Evolutionary conservation across 495 filamentous ascomycete genomes (phyloP), one percentile per base, ranked within the genome.

Genomic region (Penicillium canariense): DNA sequence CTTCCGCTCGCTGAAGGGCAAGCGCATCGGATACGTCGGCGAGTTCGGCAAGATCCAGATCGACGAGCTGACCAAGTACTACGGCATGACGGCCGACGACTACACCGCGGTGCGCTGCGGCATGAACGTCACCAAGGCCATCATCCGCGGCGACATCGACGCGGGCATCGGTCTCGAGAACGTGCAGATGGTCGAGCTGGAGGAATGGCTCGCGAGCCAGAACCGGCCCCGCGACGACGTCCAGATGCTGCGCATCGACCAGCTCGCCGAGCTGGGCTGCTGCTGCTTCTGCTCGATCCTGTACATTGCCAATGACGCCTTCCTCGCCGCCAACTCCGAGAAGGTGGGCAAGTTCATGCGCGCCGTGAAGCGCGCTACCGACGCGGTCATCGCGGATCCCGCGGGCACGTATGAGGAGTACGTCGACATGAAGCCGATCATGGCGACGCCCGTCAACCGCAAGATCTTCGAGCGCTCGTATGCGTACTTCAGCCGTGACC

Each of bases 1-100:
- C 65, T 82, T 81, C 67, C 75, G 69, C 56, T 81, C 81, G 46
- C 72, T 89, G 36, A 81, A 81, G 63, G 84, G 86, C 45, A 86
- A 84, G 70, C 78, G 75, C 23, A 87, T 88, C 58, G 86, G 86
- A 54, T 88, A 87, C 57, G 85, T 87, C 46, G 84, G 85, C 38
- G 85, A 87, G 63, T 88, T 87, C 52, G 85, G 85, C 65, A 88
- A 88, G 82, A 87, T 87, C 62, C 85, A 87, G 71, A 87, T 87
- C 59, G 85, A 87, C 63, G 85, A 87, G 66, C 80, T 88, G 43
- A 87, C 85, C 51, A 83, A 83, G 57, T 79, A 86, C 76, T 87
- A 87, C 68, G 83, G 81, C 67, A 87, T 87, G 84, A 82, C 80
- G 8, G 75, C 83, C 6, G 74, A 77, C 14, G 83, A 87, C 74